These are phyloP conservation scores for Chaetomium tenue DNA, from an alignment of 495 filamentous ascomycete genomes.

Conservation along the genomic window DNA sequence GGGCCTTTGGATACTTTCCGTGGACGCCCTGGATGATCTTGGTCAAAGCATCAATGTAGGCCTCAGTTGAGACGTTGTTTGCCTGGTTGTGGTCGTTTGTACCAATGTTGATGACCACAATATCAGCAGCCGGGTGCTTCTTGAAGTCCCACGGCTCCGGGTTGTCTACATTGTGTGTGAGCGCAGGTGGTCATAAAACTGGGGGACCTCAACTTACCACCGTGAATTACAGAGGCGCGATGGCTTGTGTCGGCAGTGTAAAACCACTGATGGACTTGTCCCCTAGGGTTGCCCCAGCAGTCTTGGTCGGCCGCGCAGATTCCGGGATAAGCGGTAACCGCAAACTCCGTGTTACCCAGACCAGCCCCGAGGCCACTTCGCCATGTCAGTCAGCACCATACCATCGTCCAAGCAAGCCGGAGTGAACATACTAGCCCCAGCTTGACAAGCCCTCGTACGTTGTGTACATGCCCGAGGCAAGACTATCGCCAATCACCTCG, in stretches of 20 bases:
- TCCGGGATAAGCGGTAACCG: constrained; percentile 61
- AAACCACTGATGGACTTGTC: constrained; percentile 64
- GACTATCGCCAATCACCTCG: constrained; percentile 64
- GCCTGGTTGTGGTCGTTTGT: constrained; percentile 62
- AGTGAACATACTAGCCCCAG: constrained; percentile 50
- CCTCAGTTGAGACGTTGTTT: constrained; percentile 56
- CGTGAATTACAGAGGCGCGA: constrained; percentile 52
- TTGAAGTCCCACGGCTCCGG: constrained; percentile 62
- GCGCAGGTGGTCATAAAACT: too few relatives aligned
- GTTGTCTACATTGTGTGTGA: constrained; percentile 34
- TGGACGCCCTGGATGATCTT: constrained; percentile 62
- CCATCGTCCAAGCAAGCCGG: not conserved
- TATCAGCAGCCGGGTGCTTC: constrained; percentile 58
- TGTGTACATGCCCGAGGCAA: constrained; percentile 60
- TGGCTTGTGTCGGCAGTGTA: constrained; percentile 59
- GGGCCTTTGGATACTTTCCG: constrained; percentile 58
- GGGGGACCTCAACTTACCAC: constrained; percentile 39
- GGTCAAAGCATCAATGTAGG: constrained; percentile 57
- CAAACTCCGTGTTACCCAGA: constrained; percentile 62
- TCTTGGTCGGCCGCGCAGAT: constrained; percentile 58
- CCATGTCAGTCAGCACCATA: not conserved
- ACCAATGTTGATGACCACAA: constrained; percentile 67
- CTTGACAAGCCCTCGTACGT: constrained; percentile 62
- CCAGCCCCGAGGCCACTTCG: constrained; percentile 53
- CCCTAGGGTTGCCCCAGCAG: constrained; percentile 58